A percentile compares a stretch with the other conserved stretches of the same genome.
Conservation (phyloP, 1,284 basidiomycete species). For the Wolfiporia cocos region DNA sequence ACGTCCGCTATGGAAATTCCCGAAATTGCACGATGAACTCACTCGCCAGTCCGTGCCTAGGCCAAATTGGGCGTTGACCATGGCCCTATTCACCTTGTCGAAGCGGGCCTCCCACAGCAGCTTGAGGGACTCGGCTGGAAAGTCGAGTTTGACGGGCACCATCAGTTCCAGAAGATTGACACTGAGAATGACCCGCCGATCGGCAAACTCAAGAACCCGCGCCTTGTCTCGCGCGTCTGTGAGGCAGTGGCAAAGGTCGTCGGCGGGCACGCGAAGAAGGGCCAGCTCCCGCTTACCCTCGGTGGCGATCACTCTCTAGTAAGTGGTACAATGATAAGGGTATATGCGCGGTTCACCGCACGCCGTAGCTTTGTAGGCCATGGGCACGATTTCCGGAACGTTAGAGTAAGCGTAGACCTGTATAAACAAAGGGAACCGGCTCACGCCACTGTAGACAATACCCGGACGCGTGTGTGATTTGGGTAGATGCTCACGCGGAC, state of each 20-base stretch:
- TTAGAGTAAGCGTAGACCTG: constrained; percentile 43
- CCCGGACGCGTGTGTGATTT: constrained; percentile 81
- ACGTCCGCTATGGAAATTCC: not conserved
- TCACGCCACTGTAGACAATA: constrained; percentile 40
- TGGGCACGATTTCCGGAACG: constrained; percentile 88
- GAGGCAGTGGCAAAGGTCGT: constrained; percentile 78
- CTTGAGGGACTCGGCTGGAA: constrained; percentile 82
- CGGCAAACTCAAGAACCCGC: constrained; percentile 85
- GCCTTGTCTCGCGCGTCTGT: constrained; percentile 81
- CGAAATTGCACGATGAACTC: constrained; percentile 6
- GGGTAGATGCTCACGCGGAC: constrained; percentile 93
- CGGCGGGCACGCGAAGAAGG: constrained; percentile 67
- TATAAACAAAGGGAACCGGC: not conserved
- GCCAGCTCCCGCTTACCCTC: constrained; percentile 86
- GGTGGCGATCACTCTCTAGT: constrained; percentile 96
- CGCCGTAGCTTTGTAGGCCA: constrained; percentile 47
- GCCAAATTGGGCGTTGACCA: constrained; percentile 84
- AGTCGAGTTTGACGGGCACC: constrained; percentile 84
- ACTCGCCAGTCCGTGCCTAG: constrained; percentile 35
- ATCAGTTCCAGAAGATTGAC: constrained; percentile 82
- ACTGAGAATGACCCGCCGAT: constrained; percentile 70
- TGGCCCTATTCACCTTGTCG: constrained; percentile 82
- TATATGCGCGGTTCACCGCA: not conserved
- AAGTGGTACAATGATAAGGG: constrained; percentile 1
- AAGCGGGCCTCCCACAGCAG: constrained; percentile 79